Percentiles rank a stretch among this genome's conserved stretches.
Evolutionary conservation across 768 basidiomycete species (phyloP).

Genomic region (Pisolithus tinctorius): DNA sequence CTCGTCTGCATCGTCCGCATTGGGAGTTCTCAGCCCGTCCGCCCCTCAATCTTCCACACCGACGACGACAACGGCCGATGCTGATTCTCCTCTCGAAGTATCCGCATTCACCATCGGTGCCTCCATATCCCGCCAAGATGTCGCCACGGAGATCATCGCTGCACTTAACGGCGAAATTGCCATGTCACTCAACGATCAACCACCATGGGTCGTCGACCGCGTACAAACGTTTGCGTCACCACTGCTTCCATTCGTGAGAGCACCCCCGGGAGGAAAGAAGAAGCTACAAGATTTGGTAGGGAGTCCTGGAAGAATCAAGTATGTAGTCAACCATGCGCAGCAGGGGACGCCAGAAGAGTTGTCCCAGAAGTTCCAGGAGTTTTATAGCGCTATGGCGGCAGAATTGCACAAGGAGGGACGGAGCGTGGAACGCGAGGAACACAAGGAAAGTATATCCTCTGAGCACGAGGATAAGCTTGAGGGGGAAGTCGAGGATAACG

Average conservation of each 20-base stretch:
- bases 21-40: constrained; percentile 1
- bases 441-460: no score
- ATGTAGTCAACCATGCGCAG: constrained; percentile 35
- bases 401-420: constrained; percentile 39
- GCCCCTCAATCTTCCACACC: constrained; percentile 14
- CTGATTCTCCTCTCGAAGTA: constrained; percentile 43
- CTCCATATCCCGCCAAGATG: constrained; percentile 44
- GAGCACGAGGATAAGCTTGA: constrained; percentile 9
- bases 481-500: constrained; percentile 17
- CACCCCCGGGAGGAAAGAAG: constrained; percentile 23
- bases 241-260: constrained; percentile 52
- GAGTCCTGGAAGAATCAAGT: constrained; percentile 16
- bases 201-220: constrained; percentile 55
- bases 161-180: constrained; percentile 53
- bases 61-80: constrained; percentile 22
- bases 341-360: constrained; percentile 47
- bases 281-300: constrained; percentile 25
- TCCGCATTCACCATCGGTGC: constrained; percentile 53
- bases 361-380: constrained; percentile 56
- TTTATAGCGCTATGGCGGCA: constrained; percentile 61
- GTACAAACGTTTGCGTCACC: constrained; percentile 48
- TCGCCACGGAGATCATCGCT: constrained; percentile 47
- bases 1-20: not conserved
- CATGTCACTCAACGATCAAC: constrained; percentile 34
- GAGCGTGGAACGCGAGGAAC: constrained; percentile 9